phyloP scores from a whole-genome alignment of 225 moss, liverwort and hornwort genomes.

The Marchantia paleacea region DNA sequence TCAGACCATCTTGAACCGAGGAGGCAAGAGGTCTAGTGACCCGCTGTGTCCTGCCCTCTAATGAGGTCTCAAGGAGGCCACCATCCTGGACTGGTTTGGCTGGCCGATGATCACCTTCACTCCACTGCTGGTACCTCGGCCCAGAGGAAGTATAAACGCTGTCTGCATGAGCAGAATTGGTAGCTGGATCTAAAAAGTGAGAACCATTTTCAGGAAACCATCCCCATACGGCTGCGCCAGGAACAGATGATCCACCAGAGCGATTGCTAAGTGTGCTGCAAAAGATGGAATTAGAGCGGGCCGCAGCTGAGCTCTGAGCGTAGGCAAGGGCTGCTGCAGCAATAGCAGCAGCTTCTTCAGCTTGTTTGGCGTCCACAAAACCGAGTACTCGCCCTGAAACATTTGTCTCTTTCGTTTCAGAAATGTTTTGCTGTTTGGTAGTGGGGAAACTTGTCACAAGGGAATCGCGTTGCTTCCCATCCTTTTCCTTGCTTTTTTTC shows the following conservation, averaged over 20 bases:
- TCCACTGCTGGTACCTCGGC: conserved; percentile 47
- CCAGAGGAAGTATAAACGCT: conserved; percentile 8
- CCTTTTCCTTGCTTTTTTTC: conserved; percentile 50
- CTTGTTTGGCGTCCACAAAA: conserved; percentile 65
- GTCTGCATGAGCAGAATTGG: conserved; percentile 20
- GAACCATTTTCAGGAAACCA: conserved; percentile 50
- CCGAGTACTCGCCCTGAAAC: conserved; percentile 32
- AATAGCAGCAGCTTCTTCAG: conserved; percentile 82
- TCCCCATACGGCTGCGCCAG: conserved; percentile 51
- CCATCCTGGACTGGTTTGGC: conserved; percentile 22
- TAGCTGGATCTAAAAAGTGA: conserved; percentile 18
- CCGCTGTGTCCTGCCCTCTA: conserved; percentile 22
- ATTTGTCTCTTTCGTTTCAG: conserved; percentile 36
- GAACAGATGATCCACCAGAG: conserved; percentile 36
- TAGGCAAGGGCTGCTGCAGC: conserved; percentile 96
- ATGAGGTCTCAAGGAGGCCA: conserved; percentile 7
- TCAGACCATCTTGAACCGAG: conserved; percentile 3
- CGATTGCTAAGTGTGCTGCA: conserved; percentile 50
- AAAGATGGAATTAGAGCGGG: conserved; percentile 56
- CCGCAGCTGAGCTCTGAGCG: conserved; percentile 88
- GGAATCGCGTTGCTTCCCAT: conserved; percentile 47
- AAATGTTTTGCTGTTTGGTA: conserved; percentile 7
- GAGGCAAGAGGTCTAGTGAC: conserved; percentile 4
- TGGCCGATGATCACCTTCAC: conserved; percentile 46
- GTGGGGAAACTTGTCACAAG: conserved; percentile 22